Conservation (phyloP, 2,329 filamentous ascomycete species). For the Conoideocrella luteorostrata region DNA sequence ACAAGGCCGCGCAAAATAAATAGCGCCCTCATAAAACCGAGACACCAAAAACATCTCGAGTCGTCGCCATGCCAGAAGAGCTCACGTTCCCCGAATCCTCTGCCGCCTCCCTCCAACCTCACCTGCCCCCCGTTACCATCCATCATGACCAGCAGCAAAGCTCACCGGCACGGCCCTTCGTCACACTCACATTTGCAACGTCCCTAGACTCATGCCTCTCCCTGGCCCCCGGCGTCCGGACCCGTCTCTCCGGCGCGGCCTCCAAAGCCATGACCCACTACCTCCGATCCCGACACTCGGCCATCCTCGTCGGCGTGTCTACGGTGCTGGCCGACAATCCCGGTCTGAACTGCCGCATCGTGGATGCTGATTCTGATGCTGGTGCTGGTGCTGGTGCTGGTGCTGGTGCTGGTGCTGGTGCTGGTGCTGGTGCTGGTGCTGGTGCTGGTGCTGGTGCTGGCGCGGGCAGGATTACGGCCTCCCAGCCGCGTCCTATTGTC, state of each 20-base stretch:
- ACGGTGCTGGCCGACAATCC: conserved; percentile 84
- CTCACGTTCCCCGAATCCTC: conserved; percentile 27
- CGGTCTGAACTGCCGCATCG: conserved; percentile 73
- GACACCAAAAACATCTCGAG: background rate
- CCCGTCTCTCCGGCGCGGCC: conserved; percentile 71
- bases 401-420: too few relatives aligned
- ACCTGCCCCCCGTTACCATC: conserved; percentile 29
- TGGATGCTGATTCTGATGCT: too few relatives aligned
- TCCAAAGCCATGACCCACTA: conserved; percentile 93
- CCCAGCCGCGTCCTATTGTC: conserved; percentile 74
- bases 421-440: too few relatives aligned
- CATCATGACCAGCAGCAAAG: background rate
- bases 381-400: too few relatives aligned
- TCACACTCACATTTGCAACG: conserved; percentile 84
- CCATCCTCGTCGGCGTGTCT: conserved; percentile 77
- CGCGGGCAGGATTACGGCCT: too few relatives aligned
- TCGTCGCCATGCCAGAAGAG: conserved; percentile 24
- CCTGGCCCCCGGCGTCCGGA: conserved; percentile 72
- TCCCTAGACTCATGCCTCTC: conserved; percentile 81
- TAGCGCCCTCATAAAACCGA: background rate
- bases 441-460: too few relatives aligned
- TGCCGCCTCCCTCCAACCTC: conserved; percentile 25
- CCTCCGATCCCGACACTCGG: conserved; percentile 73
- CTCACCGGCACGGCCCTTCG: conserved; percentile 34
- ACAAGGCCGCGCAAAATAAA: too few relatives aligned